Evolutionary conservation across 2,329 filamentous ascomycete genomes (phyloP).

Genomic region (Fusarium sp.): DNA sequence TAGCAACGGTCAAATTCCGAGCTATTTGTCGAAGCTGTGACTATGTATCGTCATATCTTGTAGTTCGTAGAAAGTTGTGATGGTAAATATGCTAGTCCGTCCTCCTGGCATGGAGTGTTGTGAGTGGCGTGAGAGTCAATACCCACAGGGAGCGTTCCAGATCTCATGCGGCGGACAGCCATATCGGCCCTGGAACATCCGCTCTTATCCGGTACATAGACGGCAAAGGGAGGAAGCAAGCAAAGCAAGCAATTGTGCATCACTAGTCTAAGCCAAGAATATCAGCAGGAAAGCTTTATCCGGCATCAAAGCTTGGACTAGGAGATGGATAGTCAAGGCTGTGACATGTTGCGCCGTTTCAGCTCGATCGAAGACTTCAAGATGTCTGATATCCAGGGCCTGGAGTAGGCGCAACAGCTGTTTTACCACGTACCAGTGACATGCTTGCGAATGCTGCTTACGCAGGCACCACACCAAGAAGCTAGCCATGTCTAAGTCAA

Average conservation of each 20-base stretch:
- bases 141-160: neutral
- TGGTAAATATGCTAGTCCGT: neutral
- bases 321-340: neutral
- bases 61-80: fast-evolving
- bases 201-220: constrained; percentile 2
- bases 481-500: neutral
- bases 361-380: neutral
- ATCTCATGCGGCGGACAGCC: neutral
- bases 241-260: neutral
- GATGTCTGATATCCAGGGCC: neutral
- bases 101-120: neutral
- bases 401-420: neutral
- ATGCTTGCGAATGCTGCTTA: neutral
- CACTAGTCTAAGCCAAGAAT: neutral
- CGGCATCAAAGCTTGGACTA: neutral
- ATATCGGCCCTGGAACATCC: constrained; percentile 12
- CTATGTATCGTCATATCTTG: neutral
- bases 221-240: neutral
- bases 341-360: neutral
- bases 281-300: neutral
- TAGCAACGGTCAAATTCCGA: neutral
- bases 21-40: neutral
- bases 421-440: neutral
- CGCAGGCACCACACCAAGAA: neutral
- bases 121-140: neutral